These are phyloP conservation scores for Brassica incana DNA, from an alignment of 345 rosid species.

Conservation along the genomic window DNA sequence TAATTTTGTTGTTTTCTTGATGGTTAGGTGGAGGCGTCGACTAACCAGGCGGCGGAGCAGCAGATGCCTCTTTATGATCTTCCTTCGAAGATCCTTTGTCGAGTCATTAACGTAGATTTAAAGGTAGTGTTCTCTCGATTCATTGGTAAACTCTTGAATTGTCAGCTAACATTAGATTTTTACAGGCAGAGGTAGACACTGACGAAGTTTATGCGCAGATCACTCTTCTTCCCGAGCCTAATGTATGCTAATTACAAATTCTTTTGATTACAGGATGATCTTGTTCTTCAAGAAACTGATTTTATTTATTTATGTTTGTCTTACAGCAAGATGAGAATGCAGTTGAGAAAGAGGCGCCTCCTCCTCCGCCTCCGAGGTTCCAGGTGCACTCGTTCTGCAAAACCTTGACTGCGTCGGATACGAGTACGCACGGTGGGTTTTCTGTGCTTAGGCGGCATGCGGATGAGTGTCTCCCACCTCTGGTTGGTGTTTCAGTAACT, in stretches of 20 bases:
- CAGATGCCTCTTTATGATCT: constrained; percentile 78
- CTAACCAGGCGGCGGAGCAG: constrained; percentile 70
- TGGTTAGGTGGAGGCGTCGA: constrained; percentile 79
- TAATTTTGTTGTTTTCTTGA: not conserved
- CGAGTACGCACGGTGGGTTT: constrained; percentile 93
- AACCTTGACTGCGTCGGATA: constrained; percentile 86
- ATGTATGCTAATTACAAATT: constrained; percentile 34
- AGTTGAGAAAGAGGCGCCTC: constrained; percentile 55
- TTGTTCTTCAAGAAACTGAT: not conserved
- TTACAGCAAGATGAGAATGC: constrained; percentile 61
- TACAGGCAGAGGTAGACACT: constrained; percentile 80
- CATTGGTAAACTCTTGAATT: not conserved
- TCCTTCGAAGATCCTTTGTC: constrained; percentile 69
- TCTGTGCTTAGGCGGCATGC: constrained; percentile 82
- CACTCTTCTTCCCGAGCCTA: constrained; percentile 64
- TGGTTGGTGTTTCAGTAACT: constrained; percentile 48
- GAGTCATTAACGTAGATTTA: constrained; percentile 69
- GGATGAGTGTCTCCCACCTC: constrained; percentile 80
- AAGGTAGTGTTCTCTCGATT: constrained; percentile 42
- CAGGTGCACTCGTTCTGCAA: constrained; percentile 82
- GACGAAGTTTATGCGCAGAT: constrained; percentile 89
- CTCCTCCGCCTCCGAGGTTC: constrained; percentile 56
- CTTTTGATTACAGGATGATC: not conserved
- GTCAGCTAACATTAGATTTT: not conserved
- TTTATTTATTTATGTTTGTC: not conserved